phyloP scores from a whole-genome alignment of 345 rosid species.

The Dovyalis caffra region DNA sequence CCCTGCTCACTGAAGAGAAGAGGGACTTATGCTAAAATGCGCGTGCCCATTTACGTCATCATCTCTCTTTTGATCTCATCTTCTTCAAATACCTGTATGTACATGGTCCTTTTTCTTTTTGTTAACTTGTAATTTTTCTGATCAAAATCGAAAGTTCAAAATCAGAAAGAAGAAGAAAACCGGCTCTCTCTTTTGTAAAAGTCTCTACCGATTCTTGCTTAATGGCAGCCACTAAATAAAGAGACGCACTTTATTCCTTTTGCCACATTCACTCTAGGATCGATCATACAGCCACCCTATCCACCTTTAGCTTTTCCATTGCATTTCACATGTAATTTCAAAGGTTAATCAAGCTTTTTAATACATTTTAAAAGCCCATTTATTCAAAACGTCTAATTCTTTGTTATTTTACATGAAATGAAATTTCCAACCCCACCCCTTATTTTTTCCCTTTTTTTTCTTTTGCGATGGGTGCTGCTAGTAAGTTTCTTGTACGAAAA shows the following conservation, averaged over 20 bases:
- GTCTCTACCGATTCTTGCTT: conserved; percentile 12
- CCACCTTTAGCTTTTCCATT: conserved; percentile 24
- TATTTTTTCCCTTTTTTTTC: too few species aligned
- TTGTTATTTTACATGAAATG: neutral
- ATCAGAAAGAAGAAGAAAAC: conserved; percentile 1
- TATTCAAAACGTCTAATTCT: neutral
- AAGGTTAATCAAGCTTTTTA: neutral
- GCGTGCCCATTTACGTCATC: conserved; percentile 64
- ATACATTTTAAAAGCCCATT: neutral
- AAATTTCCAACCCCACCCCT: neutral
- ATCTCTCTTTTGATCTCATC: conserved; percentile 22
- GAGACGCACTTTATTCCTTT: conserved; percentile 51
- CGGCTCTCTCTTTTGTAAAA: conserved; percentile 28
- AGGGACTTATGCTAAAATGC: conserved; percentile 26
- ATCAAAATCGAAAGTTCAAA: conserved; percentile 11
- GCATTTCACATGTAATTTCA: neutral
- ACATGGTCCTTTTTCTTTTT: neutral
- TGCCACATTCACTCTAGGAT: conserved; percentile 37
- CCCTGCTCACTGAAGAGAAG: neutral
- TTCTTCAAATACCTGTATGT: neutral
- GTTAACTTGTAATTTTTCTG: conserved; percentile 1
- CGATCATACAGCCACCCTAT: conserved; percentile 7
- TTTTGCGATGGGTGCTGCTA: neutral
- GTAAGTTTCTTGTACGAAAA: neutral
- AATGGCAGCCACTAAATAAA: conserved; percentile 41